These are phyloP conservation scores for Gossypium longicalyx DNA, from an alignment of 345 rosid genomes.

Conservation along the genomic window DNA sequence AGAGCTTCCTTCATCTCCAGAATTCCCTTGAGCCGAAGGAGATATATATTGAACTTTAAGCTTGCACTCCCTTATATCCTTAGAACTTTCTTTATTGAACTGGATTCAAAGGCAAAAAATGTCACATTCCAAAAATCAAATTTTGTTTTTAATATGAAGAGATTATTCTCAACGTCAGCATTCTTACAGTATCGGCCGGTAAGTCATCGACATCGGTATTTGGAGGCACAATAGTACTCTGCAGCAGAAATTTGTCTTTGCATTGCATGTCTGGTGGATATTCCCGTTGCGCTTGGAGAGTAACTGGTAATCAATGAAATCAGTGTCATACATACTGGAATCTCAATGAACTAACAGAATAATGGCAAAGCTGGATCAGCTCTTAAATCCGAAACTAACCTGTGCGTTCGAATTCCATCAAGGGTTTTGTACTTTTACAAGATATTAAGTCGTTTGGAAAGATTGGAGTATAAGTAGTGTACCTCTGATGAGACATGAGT, in stretches of 20 bases:
- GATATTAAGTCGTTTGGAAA: neutral
- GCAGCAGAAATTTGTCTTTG: constrained; percentile 93
- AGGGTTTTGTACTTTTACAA: neutral
- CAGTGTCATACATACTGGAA: constrained; percentile 18
- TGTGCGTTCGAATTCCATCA: neutral
- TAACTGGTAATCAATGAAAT: constrained; percentile 47
- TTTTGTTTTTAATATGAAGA: neutral
- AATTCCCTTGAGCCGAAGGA: constrained; percentile 47
- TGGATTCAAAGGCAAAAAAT: constrained; percentile 25
- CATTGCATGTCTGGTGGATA: constrained; percentile 83
- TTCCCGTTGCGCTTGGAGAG: constrained; percentile 80
- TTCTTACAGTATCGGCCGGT: constrained; percentile 73
- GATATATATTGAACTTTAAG: constrained; percentile 68
- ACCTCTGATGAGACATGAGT: constrained; percentile 70
- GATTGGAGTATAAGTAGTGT: constrained; percentile 6
- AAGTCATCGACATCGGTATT: constrained; percentile 80
- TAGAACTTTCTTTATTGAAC: constrained; percentile 77
- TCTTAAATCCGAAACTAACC: neutral
- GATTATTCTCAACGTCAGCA: constrained; percentile 4
- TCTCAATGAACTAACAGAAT: neutral
- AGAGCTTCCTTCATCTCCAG: constrained; percentile 49
- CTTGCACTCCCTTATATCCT: constrained; percentile 66
- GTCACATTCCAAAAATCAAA: constrained; percentile 9
- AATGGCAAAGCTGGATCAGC: neutral
- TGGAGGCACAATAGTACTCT: constrained; percentile 70